Evolutionary conservation across 257 asterid species (phyloP).

Genomic region (Anisodus acutangulus): DNA sequence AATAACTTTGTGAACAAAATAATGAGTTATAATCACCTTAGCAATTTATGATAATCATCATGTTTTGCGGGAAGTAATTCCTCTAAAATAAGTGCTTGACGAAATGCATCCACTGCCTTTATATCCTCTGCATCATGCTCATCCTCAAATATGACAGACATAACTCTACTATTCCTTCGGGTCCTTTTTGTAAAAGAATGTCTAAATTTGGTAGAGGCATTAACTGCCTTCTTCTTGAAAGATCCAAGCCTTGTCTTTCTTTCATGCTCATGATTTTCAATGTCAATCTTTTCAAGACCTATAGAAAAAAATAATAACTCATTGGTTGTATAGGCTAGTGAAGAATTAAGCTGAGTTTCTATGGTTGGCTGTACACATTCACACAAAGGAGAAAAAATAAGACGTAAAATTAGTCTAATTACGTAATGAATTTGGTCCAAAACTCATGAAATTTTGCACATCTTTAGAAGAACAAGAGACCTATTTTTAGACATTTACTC

Average conservation of each 20-base stretch:
- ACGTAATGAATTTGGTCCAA: neutral
- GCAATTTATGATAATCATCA: conserved; percentile 84
- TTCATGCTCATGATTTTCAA: conserved; percentile 40
- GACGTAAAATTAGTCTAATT: too few relatives aligned
- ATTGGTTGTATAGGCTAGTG: too few relatives aligned
- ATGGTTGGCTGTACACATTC: too few relatives aligned
- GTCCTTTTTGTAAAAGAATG: conserved; percentile 54
- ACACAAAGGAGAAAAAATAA: neutral
- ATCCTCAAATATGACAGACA: conserved; percentile 75
- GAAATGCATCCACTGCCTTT: conserved; percentile 83
- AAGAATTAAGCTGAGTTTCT: too few relatives aligned
- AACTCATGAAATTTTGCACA: neutral
- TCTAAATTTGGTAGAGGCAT: conserved; percentile 61
- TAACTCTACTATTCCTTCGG: conserved; percentile 70
- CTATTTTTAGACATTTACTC: too few relatives aligned
- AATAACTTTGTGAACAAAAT: neutral
- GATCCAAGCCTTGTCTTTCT: conserved; percentile 59
- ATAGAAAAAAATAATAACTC: neutral
- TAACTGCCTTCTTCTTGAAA: conserved; percentile 55
- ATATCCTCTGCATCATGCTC: conserved; percentile 91
- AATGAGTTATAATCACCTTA: conserved; percentile 54
- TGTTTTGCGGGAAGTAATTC: conserved; percentile 83
- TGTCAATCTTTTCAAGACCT: conserved; percentile 49
- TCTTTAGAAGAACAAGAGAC: neutral
- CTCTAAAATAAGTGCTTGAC: conserved; percentile 86